Evolutionary conservation across 768 basidiomycete species (phyloP), one percentile per base, ranked within the genome.

Genomic region (Leucocoprinus leucothites): DNA sequence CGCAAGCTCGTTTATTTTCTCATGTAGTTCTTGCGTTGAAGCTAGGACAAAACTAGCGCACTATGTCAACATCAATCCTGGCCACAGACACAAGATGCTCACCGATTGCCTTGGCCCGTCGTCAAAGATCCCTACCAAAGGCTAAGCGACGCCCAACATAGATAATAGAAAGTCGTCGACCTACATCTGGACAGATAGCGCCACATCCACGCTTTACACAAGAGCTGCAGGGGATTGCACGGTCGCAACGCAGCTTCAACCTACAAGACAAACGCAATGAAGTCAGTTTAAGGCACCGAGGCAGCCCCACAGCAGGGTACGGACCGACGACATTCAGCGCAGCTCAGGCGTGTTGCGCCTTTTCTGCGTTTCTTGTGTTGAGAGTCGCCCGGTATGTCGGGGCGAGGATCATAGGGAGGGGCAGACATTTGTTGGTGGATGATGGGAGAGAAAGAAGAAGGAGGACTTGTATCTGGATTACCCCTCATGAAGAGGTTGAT

Each of bases 101-200:
- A 87, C 87, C 87, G 82, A 75, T 89, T 90, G 14, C 89, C 89
- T 68, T 89, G 85, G 7, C 89, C 89, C 45, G 89, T 91, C 7
- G 54, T 56, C 28, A 56, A 25, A 28, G 87, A 89, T 49, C 88
- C 87, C 89, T 74, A 60, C 41, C 40, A 58, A 55, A 51, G 54
- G 57, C 55, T 31, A 18, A 34, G 34, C 18, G 25, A 50, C 42
- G n/a, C 52, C 57, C 18, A 56, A 21, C 31, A 9, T 8, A 57
- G 48, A 43, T 45, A n/a, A 34, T 50, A 58, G 56, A 58, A 48
- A 38, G 34, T 36, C 31, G 16, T 4, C 34, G 50, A 73, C 81
- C 56, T 66, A 86, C 86, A 66, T 91, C 89, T 48, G 89, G 89
- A 67, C 89, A 92, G 59, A 92, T 91, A 53, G 88, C 85, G 48